Evolutionary conservation across 1,139 yeast genomes (phyloP).

Genomic region (Ogataea hybrid): DNA sequence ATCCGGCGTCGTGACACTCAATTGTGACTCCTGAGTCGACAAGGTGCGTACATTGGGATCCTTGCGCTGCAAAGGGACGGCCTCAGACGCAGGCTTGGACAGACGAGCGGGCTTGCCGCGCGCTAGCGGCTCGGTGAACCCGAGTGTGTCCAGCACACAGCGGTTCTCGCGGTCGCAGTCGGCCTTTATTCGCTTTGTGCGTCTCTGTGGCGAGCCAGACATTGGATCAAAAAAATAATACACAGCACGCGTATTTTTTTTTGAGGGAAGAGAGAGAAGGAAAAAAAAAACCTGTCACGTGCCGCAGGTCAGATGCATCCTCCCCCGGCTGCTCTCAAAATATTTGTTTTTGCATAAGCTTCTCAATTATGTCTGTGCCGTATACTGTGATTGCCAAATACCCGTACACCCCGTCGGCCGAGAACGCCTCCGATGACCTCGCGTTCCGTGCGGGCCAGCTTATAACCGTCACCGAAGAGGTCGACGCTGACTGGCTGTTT

Average conservation of each 20-base stretch:
- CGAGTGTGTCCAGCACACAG: neutral
- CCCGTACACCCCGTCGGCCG: slow-evolving; percentile 31
- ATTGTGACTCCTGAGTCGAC: slow-evolving; percentile 14
- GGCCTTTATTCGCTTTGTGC: slow-evolving; percentile 7
- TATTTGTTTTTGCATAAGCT: neutral
- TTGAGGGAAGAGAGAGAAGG: neutral
- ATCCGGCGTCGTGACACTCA: slow-evolving; percentile 20
- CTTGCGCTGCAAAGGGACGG: slow-evolving; percentile 11
- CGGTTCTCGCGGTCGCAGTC: neutral
- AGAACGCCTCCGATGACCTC: slow-evolving; percentile 68
- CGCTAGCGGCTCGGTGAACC: slow-evolving; percentile 8
- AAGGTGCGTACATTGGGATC: slow-evolving; percentile 14
- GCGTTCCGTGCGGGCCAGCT: slow-evolving; percentile 63
- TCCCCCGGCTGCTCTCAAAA: neutral
- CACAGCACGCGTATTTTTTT: slow-evolving; percentile 5
- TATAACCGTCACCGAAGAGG: slow-evolving; percentile 71
- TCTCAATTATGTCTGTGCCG: slow-evolving; percentile 22
- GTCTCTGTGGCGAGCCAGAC: slow-evolving; percentile 13
- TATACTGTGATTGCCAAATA: slow-evolving; percentile 29
- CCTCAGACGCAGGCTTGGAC: neutral
- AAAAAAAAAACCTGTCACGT: neutral
- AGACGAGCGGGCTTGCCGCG: slow-evolving; percentile 3
- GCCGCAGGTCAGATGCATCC: neutral
- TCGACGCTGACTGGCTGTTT: slow-evolving; percentile 88
- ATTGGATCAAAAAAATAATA: slow-evolving; percentile 5